Evolutionary conservation across 495 filamentous ascomycete genomes (phyloP).

Genomic region (Penicillium coffeae): DNA sequence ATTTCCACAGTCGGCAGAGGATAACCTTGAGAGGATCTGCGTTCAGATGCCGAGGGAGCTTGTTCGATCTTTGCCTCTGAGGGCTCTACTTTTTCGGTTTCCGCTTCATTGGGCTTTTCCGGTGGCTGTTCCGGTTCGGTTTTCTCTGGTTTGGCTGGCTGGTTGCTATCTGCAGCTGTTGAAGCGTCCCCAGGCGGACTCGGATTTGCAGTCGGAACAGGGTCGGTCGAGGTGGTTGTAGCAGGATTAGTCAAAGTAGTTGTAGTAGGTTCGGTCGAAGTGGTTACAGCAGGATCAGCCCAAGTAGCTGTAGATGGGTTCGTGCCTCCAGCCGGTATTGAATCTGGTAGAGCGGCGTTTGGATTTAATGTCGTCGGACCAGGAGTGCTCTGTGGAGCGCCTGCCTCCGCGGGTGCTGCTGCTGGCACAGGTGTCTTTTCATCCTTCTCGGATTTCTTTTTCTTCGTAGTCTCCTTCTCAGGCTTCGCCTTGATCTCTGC

Average conservation of each 20-base stretch:
- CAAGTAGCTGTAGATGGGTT: too few relatives aligned
- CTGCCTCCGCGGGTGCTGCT: slow-evolving; percentile 8
- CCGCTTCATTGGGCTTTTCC: not conserved
- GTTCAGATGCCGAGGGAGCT: not conserved
- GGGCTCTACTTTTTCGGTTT: not conserved
- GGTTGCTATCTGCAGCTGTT: not conserved
- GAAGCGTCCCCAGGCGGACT: slow-evolving; percentile 1
- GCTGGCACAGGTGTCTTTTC: slow-evolving; percentile 14
- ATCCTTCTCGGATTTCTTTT: slow-evolving; percentile 35
- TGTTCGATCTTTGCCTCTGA: not conserved
- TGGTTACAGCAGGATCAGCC: not conserved
- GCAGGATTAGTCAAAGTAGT: not conserved
- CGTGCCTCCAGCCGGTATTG: too few relatives aligned
- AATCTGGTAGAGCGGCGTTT: not conserved
- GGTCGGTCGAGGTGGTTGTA: too few relatives aligned
- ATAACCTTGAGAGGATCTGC: not conserved
- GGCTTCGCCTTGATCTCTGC: slow-evolving; percentile 52
- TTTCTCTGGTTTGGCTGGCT: not conserved
- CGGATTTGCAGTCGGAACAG: not conserved
- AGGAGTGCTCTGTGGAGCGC: slow-evolving; percentile 11
- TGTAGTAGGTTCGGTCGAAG: not conserved
- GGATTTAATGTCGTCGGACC: slow-evolving; percentile 1
- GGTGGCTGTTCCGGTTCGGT: not conserved
- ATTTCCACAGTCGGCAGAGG: slow-evolving; percentile 13
- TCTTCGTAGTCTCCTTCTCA: slow-evolving; percentile 38